phyloP scores from a whole-genome alignment of 2,329 filamentous ascomycete species.

The Aspergillus neoniger region DNA sequence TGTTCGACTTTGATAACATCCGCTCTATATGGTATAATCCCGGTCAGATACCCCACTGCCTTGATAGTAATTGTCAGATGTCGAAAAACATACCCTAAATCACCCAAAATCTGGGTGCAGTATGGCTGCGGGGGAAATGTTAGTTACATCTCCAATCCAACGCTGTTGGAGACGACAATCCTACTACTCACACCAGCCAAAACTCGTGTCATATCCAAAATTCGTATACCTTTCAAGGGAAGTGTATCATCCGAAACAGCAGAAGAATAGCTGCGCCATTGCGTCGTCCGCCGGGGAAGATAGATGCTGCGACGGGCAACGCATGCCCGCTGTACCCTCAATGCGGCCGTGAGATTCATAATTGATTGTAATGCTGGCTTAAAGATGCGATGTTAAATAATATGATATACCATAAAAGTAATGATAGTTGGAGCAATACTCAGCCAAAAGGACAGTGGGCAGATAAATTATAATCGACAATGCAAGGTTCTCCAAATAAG shows the following conservation, averaged over 20 bases:
- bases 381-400: not conserved
- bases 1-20: conserved; percentile 98
- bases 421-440: not conserved
- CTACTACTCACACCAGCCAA: conserved; percentile 75
- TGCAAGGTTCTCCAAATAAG: not conserved
- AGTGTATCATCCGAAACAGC: conserved; percentile 48
- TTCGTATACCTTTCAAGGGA: conserved; percentile 81
- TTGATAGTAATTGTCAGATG: not conserved
- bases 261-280: conserved; percentile 45
- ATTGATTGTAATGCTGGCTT: not conserved
- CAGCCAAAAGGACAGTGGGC: too few species aligned
- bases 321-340: conserved; percentile 26
- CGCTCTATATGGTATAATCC: conserved; percentile 58
- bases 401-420: not conserved
- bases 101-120: conserved; percentile 93
- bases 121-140: conserved; percentile 67
- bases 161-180: not conserved
- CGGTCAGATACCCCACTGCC: not conserved
- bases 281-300: conserved; percentile 24
- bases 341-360: conserved; percentile 27
- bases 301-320: conserved; percentile 20
- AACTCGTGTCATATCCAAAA: conserved; percentile 95
- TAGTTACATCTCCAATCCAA: not conserved
- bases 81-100: conserved; percentile 72
- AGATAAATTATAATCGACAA: not conserved